Evolutionary conservation across 2,329 filamentous ascomycete genomes (phyloP), one percentile per base, ranked within the genome.

Genomic region (Colletotrichum shisoi): DNA sequence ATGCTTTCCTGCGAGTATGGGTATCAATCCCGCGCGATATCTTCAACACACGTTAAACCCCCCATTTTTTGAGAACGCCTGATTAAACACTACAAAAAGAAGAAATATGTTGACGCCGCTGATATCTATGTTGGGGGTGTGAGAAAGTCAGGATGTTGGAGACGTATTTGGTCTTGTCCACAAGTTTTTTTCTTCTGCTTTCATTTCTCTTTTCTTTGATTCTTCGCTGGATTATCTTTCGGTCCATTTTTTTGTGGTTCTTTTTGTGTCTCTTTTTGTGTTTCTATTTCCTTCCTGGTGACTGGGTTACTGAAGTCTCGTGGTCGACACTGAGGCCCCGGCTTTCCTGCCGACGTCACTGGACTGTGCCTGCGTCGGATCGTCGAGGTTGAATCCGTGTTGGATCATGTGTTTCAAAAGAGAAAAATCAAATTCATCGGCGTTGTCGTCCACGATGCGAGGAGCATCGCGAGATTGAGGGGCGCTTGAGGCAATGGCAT

Each of bases 1-100:
- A 37, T 24, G 56, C 31, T 48, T 54, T 62, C 44, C 44, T 62
- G 62, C 65, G 61, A 68, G 54, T 56, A 49, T 68, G 65, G 65
- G 65, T 68, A 68, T 68, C 65, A 68, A 65, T 68, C 61, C 65
- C 61, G 37, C 56, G 57, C 57, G 57, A 37, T 59, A 42, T 51
- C 45, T 46, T 8, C 24, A 44, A 19, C 44, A 40, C 7, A 58
- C 21, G 5, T 45, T 21, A 21, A 13, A 31, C 19, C 42, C 45
- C 45, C n/a, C 45, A 7, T 4, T 17, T 59, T 45, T 45, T 40
- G 40, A 13, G 9, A 67, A 67, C 62, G 65, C 65, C 65, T 59
- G 46, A 13, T 51, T 21, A 40, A 24, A 54, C 19, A 62, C 21
- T 13, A 54, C 6, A 44, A 24, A 19, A 46, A 17, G 31, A 49